Percentiles rank a stretch among this genome's conserved stretches.
phyloP scores from a whole-genome alignment of 768 basidiomycete genomes.

The Kwoniella bestiolae region DNA sequence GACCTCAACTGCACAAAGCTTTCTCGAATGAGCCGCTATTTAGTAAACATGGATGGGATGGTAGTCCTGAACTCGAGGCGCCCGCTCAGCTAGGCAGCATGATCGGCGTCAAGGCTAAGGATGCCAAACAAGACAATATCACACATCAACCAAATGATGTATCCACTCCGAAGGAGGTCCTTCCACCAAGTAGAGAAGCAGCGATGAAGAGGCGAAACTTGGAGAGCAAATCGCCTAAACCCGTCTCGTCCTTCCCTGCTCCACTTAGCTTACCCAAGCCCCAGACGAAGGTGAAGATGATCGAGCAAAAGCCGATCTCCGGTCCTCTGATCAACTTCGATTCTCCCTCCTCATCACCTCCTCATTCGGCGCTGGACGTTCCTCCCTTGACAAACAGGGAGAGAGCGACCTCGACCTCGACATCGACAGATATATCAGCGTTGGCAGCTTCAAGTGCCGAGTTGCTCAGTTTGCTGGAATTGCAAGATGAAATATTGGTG shows the following conservation, averaged over 20 bases:
- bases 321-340: constrained; percentile 37
- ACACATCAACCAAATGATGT: too few species aligned
- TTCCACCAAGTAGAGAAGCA: constrained; percentile 46
- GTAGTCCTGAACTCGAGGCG: background rate
- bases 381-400: too few species aligned
- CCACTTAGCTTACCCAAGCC: background rate
- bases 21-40: background rate
- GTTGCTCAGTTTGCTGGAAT: constrained; percentile 35
- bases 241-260: background rate
- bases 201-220: constrained; percentile 42
- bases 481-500: background rate
- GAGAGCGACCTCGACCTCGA: too few species aligned
- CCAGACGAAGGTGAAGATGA: background rate
- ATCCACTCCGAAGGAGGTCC: too few species aligned
- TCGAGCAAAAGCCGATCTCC: constrained; percentile 9
- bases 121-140: too few species aligned
- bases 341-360: constrained; percentile 15
- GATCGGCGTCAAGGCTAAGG: background rate
- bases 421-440: constrained; percentile 15
- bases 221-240: background rate
- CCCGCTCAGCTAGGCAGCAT: background rate
- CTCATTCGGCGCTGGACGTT: too few species aligned
- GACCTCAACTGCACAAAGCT: background rate
- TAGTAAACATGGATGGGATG: too few species aligned
- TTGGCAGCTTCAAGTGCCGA: constrained; percentile 35